Percentiles rank a stretch among this genome's conserved stretches.
These are phyloP conservation scores for Fragaria nilgerrensis DNA, from an alignment of 306 rosid genomes.

Conservation along the genomic window DNA sequence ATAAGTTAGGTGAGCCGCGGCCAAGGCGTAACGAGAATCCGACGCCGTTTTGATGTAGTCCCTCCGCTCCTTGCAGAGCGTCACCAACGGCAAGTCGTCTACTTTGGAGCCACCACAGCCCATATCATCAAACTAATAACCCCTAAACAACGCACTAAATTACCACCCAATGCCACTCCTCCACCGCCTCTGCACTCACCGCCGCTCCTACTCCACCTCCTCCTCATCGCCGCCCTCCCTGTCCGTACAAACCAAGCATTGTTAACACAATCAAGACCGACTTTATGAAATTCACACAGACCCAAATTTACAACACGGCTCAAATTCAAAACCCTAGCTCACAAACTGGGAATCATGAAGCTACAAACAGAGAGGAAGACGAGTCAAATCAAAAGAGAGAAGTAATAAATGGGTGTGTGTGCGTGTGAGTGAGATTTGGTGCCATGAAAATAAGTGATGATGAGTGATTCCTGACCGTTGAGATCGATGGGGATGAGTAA, in stretches of 20 bases:
- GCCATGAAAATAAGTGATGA: slow-evolving; percentile 42
- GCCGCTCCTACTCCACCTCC: slow-evolving; percentile 1
- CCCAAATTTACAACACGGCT: neutral
- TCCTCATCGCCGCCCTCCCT: slow-evolving; percentile 40
- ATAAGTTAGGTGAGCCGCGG: slow-evolving; percentile 84
- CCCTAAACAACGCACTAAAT: slow-evolving; percentile 22
- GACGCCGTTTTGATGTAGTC: slow-evolving; percentile 69
- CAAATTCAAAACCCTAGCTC: slow-evolving; percentile 20
- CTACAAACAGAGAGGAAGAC: neutral
- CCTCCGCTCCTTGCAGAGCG: slow-evolving; percentile 70
- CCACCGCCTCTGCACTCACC: slow-evolving; percentile 8
- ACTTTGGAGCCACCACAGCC: slow-evolving; percentile 91
- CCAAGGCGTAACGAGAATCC: slow-evolving; percentile 77
- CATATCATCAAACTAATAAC: slow-evolving; percentile 43
- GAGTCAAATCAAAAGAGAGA: neutral
- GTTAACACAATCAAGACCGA: slow-evolving; percentile 27
- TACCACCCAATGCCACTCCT: slow-evolving; percentile 14
- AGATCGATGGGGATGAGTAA: slow-evolving; percentile 35
- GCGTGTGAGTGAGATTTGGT: slow-evolving; percentile 15
- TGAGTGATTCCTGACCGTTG: slow-evolving; percentile 47
- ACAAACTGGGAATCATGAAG: neutral
- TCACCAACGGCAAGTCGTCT: slow-evolving; percentile 81
- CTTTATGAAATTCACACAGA: slow-evolving; percentile 1
- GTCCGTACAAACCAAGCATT: slow-evolving; percentile 48
- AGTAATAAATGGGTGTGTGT: neutral